phyloP scores from a whole-genome alignment of 208 protist genomes.

The Crithidia sp. region DNA sequence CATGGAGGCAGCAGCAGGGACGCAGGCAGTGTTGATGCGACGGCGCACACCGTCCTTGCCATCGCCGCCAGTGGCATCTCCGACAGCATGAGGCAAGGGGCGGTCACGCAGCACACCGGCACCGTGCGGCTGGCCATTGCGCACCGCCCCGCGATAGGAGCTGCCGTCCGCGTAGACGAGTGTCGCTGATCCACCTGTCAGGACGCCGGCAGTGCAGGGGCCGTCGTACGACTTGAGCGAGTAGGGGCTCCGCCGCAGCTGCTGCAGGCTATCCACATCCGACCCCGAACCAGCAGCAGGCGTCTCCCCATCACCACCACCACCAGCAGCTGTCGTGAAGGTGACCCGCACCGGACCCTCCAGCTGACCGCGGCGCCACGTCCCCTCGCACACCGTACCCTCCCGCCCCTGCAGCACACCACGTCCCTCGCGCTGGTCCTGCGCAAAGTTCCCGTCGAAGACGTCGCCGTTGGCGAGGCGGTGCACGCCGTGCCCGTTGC shows the following conservation, averaged over 20 bases:
- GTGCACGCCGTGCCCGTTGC: slow-evolving; percentile 67
- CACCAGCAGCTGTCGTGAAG: slow-evolving; percentile 1
- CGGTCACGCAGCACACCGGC: slow-evolving; percentile 62
- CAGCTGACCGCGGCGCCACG: slow-evolving; percentile 56
- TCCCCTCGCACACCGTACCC: slow-evolving; percentile 53
- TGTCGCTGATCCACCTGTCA: slow-evolving; percentile 53
- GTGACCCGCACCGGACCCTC: slow-evolving; percentile 44
- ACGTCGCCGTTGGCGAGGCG: slow-evolving; percentile 54
- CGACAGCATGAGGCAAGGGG: slow-evolving; percentile 5
- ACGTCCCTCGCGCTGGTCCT: slow-evolving; percentile 52
- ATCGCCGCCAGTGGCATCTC: slow-evolving; percentile 10
- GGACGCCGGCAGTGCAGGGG: slow-evolving; percentile 60
- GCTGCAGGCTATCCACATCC: slow-evolving; percentile 9
- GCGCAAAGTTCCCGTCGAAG: slow-evolving; percentile 63
- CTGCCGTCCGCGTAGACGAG: slow-evolving; percentile 66
- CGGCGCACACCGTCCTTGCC: slow-evolving; percentile 1
- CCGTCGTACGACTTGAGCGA: slow-evolving; percentile 56
- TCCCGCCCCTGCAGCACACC: slow-evolving; percentile 54
- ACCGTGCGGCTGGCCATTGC: slow-evolving; percentile 57
- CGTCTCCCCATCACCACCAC: neutral
- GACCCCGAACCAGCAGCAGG: neutral
- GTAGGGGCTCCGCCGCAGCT: slow-evolving; percentile 8
- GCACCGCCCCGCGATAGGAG: slow-evolving; percentile 63
- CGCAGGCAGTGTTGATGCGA: slow-evolving; percentile 16
- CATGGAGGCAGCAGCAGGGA: slow-evolving; percentile 13